These are phyloP conservation scores for Fusarium sp. DNA, from an alignment of 2,329 filamentous ascomycete species.

Conservation along the genomic window DNA sequence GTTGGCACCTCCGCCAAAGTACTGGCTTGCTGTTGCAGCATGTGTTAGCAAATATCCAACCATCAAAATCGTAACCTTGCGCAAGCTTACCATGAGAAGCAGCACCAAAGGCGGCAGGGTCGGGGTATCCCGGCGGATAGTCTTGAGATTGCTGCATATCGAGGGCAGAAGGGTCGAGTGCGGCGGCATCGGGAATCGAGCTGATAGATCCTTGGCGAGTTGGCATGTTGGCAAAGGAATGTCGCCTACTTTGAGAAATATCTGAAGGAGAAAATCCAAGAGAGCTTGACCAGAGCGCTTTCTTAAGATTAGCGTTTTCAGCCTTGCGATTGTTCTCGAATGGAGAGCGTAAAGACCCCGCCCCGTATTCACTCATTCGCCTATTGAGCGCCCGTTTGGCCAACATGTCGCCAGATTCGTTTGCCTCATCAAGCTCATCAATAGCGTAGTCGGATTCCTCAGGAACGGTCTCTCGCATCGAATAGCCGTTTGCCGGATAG, in stretches of 20 bases:
- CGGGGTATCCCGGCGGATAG: conserved; percentile 57
- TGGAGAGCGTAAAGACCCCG: conserved; percentile 61
- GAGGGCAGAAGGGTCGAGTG: conserved; percentile 61
- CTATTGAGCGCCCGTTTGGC: conserved; percentile 62
- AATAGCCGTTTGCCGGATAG: conserved; percentile 70
- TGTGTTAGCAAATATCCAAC: conserved; percentile 10
- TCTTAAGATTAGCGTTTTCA: conserved; percentile 71
- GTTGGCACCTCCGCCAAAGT: conserved; percentile 47
- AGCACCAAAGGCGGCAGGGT: conserved; percentile 55
- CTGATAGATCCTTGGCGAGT: conserved; percentile 74
- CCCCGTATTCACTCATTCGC: conserved; percentile 70
- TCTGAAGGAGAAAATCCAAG: conserved; percentile 75
- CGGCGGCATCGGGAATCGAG: conserved; percentile 67
- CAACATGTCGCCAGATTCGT: conserved; percentile 64
- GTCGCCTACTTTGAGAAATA: conserved; percentile 79
- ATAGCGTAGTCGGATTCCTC: conserved; percentile 80
- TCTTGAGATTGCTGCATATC: conserved; percentile 62
- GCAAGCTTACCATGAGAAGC: conserved; percentile 58
- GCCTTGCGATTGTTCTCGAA: conserved; percentile 72
- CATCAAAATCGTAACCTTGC: not conserved
- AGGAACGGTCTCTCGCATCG: conserved; percentile 70
- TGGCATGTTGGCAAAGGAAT: conserved; percentile 81
- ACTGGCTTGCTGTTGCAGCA: conserved; percentile 34
- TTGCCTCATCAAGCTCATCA: conserved; percentile 75
- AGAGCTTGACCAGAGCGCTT: conserved; percentile 78